A percentile compares a stretch with the other conserved stretches of the same genome.
Conservation (phyloP, 225 moss, liverwort and hornwort genomes). For the Rhytidiadelphus loreus region DNA sequence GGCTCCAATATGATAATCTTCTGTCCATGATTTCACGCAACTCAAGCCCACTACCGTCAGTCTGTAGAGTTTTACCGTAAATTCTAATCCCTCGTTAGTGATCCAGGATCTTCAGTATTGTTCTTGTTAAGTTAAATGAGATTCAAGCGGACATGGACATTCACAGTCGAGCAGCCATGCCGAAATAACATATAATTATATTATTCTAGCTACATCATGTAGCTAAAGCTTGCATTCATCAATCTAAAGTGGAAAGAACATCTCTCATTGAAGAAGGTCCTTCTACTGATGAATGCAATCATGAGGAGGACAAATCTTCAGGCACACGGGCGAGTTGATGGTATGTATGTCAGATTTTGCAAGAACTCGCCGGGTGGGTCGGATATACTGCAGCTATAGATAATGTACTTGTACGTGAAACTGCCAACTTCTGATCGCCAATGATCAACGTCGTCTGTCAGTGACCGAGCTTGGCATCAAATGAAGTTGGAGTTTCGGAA, state of each 20-base stretch:
- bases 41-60: not conserved
- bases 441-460: not conserved
- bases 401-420: not conserved
- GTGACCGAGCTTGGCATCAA: not conserved
- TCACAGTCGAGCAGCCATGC: not conserved
- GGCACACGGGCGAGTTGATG: not conserved
- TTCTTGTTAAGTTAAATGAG: not conserved
- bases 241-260: not conserved
- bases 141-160: not conserved
- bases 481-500: not conserved
- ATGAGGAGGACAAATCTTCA: not conserved
- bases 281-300: not conserved
- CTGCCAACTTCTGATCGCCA: not conserved
- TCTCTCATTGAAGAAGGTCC: not conserved
- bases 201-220: not conserved
- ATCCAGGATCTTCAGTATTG: not conserved
- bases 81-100: not conserved
- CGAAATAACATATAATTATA: not conserved
- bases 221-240: not conserved
- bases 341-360: not conserved
- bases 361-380: not conserved
- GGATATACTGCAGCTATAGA: not conserved
- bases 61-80: not conserved
- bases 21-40: not conserved
- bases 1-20: not conserved